phyloP scores from a whole-genome alignment of 1,284 basidiomycete species.

The Cystobasidium slooffiae region DNA sequence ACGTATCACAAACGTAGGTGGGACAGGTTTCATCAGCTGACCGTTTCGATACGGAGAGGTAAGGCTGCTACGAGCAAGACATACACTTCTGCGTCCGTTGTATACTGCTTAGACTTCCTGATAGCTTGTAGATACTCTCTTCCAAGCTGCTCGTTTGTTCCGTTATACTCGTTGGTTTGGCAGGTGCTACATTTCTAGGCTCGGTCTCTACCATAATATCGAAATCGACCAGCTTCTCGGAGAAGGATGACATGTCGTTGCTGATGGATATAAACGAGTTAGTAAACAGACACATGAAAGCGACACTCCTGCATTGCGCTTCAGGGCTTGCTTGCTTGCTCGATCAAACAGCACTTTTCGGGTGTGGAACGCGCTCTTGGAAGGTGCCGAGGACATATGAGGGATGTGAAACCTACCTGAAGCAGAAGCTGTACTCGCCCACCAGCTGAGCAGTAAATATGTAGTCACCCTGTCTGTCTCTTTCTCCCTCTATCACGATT shows the following conservation, averaged over 20 bases:
- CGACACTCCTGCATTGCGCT: no score
- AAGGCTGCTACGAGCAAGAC: conserved; percentile 54
- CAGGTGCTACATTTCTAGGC: conserved; percentile 77
- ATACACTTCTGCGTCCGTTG: conserved; percentile 87
- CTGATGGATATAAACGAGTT: conserved; percentile 54
- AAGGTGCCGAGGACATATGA: no score
- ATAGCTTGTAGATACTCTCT: conserved; percentile 88
- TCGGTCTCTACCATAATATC: conserved; percentile 71
- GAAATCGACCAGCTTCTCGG: conserved; percentile 91
- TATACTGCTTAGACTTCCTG: conserved; percentile 79
- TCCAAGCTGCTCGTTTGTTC: conserved; percentile 90
- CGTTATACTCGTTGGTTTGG: conserved; percentile 68
- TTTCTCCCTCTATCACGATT: conserved; percentile 79
- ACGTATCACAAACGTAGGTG: neutral
- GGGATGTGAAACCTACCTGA: conserved; percentile 59
- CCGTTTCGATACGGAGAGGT: neutral
- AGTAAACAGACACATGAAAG: no score
- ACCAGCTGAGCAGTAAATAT: conserved; percentile 91
- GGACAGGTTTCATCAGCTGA: neutral
- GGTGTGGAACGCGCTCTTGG: neutral
- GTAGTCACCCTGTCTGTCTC: conserved; percentile 93
- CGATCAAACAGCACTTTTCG: neutral
- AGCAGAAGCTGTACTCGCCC: conserved; percentile 98
- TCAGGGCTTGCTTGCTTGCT: no score
- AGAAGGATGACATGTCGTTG: conserved; percentile 90